Conservation (phyloP, 2,329 filamentous ascomycete genomes). For the Alternaria solani region DNA sequence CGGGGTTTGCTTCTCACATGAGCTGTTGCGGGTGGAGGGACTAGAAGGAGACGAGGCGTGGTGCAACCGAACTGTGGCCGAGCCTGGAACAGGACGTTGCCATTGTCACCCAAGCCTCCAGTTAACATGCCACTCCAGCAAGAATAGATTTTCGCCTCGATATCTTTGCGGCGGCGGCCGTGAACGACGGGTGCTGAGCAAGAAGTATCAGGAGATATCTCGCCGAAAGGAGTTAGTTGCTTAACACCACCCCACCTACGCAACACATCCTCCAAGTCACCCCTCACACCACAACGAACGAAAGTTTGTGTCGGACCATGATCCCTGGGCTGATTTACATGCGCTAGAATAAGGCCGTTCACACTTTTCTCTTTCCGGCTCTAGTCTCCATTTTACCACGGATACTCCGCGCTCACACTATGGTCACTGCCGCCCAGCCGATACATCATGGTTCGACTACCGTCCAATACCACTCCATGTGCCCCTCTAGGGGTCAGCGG, state of each 20-base stretch:
- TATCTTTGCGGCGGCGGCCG: conserved; percentile 7
- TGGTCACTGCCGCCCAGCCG: conserved; percentile 36
- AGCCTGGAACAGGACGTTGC: neutral
- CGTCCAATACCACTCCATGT: conserved; percentile 23
- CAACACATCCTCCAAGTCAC: conserved; percentile 16
- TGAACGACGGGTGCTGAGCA: conserved; percentile 12
- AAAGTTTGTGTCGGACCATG: conserved; percentile 10
- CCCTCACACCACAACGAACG: conserved; percentile 36
- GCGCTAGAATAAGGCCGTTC: conserved; percentile 29
- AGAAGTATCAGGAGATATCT: conserved; percentile 36
- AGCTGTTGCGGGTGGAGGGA: conserved; percentile 14
- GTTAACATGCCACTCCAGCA: neutral
- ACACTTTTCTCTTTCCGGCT: conserved; percentile 14
- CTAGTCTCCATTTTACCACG: conserved; percentile 13
- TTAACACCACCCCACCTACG: conserved; percentile 29
- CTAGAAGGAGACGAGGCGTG: conserved; percentile 1
- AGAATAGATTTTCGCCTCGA: neutral
- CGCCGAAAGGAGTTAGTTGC: conserved; percentile 22
- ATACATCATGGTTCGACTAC: conserved; percentile 45
- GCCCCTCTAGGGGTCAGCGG: conserved; percentile 37
- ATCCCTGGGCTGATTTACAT: conserved; percentile 22
- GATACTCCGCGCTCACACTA: conserved; percentile 25
- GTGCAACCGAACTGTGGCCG: conserved; percentile 7
- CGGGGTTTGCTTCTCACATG: conserved; percentile 18
- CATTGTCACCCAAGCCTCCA: neutral